Base-by-base conservation (phyloP, 2,329 filamentous ascomycete species). In the Fusarium sp. region DNA sequence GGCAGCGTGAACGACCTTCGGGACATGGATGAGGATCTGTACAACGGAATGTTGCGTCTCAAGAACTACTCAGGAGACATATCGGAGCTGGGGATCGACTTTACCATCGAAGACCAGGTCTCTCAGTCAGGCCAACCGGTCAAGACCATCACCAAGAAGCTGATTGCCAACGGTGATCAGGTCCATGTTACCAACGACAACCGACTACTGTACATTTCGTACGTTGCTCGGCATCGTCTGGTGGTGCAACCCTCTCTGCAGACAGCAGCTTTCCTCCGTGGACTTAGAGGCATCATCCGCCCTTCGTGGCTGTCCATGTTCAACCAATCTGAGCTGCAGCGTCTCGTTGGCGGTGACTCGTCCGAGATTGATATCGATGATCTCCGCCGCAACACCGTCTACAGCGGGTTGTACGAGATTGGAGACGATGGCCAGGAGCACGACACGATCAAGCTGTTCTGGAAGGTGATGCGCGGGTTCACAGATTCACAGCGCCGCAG, bases 281-380 rank as follows among this genome's bases (percentile, higher is more conserved):
- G 96, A 0, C 90, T 99, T 1, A 91, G 93, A 24, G 88, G 92
- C 73, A 97, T 99, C 79, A 96, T 99, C 74, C 93, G 95, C 67
- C 95, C 96, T 0, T 90, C 91, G 5, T 99, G 96, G 96, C 89
- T 99, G 6, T 95, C 93, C 78, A 98, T 99, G 96, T 99, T 99
- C 87, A 99, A 99, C 82, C 96, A 98, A 81, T 91, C 91, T 4
- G 96, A 99, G 82, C 89, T 99, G 6, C 96, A 98, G 83, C 96
- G 94, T 2, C 91, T 99, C 7, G 93, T 99, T 18, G 94, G 95
- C 62, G 96, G 96, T 50, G 95, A 97, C 77, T 92, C 91, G 31
- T 92, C 92, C 11, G 92, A 94, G 71, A 97, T 99, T 67, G 93
- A 98, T 78, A 89, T 99, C 38, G 90, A 93, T 31, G 96, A 99